phyloP scores from a whole-genome alignment of 108 stramenopile species.

The Skeletonema marinoi region DNA sequence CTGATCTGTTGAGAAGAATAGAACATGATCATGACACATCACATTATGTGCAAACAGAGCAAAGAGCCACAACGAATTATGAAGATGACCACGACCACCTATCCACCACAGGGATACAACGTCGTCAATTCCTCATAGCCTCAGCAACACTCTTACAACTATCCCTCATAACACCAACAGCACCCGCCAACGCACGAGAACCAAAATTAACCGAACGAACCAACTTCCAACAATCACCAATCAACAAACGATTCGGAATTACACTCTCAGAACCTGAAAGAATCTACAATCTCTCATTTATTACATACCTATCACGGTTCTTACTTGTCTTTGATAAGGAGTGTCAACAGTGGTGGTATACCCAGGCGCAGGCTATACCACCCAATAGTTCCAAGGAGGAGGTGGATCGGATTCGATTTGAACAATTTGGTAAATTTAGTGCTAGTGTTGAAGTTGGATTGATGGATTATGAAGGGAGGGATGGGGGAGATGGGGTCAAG shows the following conservation, averaged over 20 bases:
- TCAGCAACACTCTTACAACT: neutral
- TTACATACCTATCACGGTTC: constrained; percentile 83
- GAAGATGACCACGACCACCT: neutral
- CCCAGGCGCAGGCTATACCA: constrained; percentile 66
- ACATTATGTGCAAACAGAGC: too few relatives aligned
- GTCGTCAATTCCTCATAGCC: constrained; percentile 8
- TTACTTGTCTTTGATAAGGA: constrained; percentile 75
- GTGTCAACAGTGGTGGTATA: constrained; percentile 82
- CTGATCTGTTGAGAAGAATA: too few relatives aligned
- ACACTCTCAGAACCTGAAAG: constrained; percentile 82
- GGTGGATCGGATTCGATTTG: constrained; percentile 58
- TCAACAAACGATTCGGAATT: constrained; percentile 79
- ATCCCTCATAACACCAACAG: neutral
- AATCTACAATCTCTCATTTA: constrained; percentile 75
- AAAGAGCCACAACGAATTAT: too few relatives aligned
- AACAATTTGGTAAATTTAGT: constrained; percentile 79
- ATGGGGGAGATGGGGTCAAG: constrained; percentile 7
- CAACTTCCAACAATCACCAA: constrained; percentile 55
- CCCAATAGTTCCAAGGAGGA: constrained; percentile 49
- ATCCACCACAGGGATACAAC: neutral
- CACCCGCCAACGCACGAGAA: neutral
- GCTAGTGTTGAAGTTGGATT: constrained; percentile 84
- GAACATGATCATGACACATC: too few relatives aligned
- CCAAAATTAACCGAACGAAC: constrained; percentile 1
- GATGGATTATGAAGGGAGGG: constrained; percentile 60